These are phyloP conservation scores for Plasmopara halstedii DNA, from an alignment of 352 stramenopile species.

Conservation along the genomic window DNA sequence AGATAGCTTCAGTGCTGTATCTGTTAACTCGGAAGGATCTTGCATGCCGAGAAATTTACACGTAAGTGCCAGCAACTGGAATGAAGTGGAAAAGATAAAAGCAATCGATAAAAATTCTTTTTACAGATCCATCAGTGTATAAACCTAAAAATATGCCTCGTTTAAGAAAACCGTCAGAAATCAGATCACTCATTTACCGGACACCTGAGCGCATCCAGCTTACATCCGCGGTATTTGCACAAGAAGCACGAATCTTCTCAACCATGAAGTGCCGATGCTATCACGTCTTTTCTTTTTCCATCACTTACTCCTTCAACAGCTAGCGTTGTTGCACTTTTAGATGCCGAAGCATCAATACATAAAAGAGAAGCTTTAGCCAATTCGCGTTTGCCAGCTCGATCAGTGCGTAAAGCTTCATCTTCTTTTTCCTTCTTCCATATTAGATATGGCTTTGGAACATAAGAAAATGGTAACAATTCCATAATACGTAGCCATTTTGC, in stretches of 20 bases:
- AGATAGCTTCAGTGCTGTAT: constrained; percentile 57
- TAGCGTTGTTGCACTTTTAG: not conserved
- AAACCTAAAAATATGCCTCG: constrained; percentile 18
- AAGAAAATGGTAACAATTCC: constrained; percentile 62
- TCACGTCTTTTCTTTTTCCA: too few relatives aligned
- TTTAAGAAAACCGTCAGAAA: not conserved
- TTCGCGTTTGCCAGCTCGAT: constrained; percentile 36
- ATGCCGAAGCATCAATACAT: constrained; percentile 2
- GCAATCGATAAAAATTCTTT: not conserved
- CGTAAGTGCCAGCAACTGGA: too few relatives aligned
- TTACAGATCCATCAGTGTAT: not conserved
- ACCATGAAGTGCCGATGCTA: not conserved
- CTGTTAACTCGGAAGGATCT: constrained; percentile 27
- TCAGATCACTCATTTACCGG: not conserved
- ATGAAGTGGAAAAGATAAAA: too few relatives aligned
- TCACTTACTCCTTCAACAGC: not conserved
- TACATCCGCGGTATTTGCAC: not conserved
- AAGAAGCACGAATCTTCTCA: not conserved
- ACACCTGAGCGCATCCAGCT: not conserved
- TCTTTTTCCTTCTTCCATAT: constrained; percentile 79
- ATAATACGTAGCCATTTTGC: constrained; percentile 75
- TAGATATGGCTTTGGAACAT: constrained; percentile 42
- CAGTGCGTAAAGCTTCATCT: constrained; percentile 31
- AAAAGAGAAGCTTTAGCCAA: constrained; percentile 25
- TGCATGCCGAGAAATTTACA: too few relatives aligned